These are phyloP conservation scores for Dictyostelium brefeldianum DNA, from an alignment of 78 protist genomes.

Conservation along the genomic window DNA sequence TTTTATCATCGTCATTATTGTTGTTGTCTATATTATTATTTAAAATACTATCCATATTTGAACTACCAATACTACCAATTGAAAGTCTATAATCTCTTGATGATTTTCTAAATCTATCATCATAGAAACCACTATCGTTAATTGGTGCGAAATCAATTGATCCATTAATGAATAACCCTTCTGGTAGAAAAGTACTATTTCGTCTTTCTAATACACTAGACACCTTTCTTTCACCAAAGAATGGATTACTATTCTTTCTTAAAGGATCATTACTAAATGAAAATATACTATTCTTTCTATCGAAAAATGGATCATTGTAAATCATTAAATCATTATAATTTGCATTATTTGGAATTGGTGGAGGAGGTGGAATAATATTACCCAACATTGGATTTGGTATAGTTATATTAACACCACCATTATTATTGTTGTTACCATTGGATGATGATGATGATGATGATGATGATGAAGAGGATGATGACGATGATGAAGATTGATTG, in stretches of 20 bases:
- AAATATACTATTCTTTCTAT: constrained; percentile 26
- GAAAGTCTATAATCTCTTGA: constrained; percentile 15
- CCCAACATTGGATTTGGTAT: constrained; percentile 5
- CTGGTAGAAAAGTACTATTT: constrained; percentile 19
- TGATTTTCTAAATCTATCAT: constrained; percentile 29
- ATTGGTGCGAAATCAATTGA: constrained; percentile 14
- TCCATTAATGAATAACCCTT: not conserved
- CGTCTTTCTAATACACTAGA: constrained; percentile 1
- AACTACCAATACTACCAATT: constrained; percentile 22
- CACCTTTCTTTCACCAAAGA: not conserved
- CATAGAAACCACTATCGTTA: not conserved
- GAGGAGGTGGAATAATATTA: not conserved
- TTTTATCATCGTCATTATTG: not conserved
- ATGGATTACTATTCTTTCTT: constrained; percentile 23
- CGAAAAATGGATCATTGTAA: not conserved
- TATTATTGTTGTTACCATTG: not conserved
- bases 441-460: no score
- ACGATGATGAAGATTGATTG: not conserved
- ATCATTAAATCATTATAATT: not conserved
- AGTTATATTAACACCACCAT: not conserved
- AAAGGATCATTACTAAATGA: not conserved
- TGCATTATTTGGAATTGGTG: not conserved
- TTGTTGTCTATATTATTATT: not conserved
- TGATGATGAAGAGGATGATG: not conserved
- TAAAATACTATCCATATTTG: constrained; percentile 24